Evolutionary conservation across 75 land plant species (phyloP), one percentile per base, ranked within the genome.

Genomic region (Picea glauca): DNA sequence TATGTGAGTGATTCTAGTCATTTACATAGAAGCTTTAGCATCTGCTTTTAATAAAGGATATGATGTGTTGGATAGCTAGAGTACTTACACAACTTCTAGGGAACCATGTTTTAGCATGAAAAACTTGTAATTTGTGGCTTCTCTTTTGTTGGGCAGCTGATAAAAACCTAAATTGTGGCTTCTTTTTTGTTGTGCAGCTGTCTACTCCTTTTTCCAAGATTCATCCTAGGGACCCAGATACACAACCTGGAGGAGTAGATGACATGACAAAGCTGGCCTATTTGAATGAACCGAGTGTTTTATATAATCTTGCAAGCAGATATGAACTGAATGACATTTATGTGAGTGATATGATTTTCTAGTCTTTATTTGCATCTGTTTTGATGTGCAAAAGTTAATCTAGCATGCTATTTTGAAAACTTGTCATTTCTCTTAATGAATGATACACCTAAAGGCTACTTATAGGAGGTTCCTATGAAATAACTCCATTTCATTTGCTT

Each of bases 261-360:
- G 99, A 96, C 78, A 96, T 96, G 99, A 96, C 98, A 8, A 96
- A 96, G 68, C 81, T 96, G 80, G 89, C 99, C 1, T 96, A 96
- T 79, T 86, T 96, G 78, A 94, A 96, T 78, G 99, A 96, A 84
- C 96, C 99, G 32, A 96, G 98, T 14, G 99, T 96, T 32, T 85
- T 96, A 74, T 91, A 91, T 80, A 96, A 96, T 80, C 93, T 96
- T 46, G 85, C 87, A 11, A 89, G 93, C 59, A 88, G 99, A 91
- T 96, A 96, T 75, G 92, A 90, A 57, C 91, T 92, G 21, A 89
- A 92, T 87, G 95, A 96, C 50, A 96, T 96, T 43, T 96, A 96
- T 86, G 99, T 96, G 78, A 93, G 99, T 87, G 54, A 56, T 62
- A 17, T 23, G 11, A 78, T 20, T 63, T 61, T 21, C 13, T 33